Evolutionary conservation across 2,329 filamentous ascomycete genomes (phyloP), one percentile per base, ranked within the genome.

Genomic region (Thelonectria discophora): DNA sequence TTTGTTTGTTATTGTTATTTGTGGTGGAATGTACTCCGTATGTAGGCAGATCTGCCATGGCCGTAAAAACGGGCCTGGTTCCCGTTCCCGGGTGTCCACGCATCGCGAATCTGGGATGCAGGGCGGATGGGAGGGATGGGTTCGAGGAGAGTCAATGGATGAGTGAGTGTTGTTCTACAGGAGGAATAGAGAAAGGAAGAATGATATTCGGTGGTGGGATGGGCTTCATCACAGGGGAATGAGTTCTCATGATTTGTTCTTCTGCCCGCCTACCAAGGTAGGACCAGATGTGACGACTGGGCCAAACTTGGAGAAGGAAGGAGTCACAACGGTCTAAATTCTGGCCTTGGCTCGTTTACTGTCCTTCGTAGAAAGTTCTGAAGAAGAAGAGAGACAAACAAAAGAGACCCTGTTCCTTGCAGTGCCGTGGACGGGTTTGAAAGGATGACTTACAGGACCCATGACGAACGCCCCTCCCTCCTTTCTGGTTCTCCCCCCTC

Each of bases 31-130:
- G 21, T 24, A 24, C 6, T n/a, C n/a, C n/a, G 21, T 24, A 24
- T 7, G 40, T 30, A 30, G 27, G 42, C 42, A 61, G 65, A 71
- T 69, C 68, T 70, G 58, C 50, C 59, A 65, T 63, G 69, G 69
- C 48, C 66, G 57, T 58, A 20, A 65, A 39, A 69, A 69, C 54
- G 64, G 69, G 69, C 66, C 68, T 58, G 20, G 42, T 45, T 45
- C 42, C 58, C 42, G 42, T 45, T 45, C 42, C 58, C 40, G 50
- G 55, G 20, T 60, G 62, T 68, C 69, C 61, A 59, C 43, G 56
- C 59, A 65, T 68, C 66, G 69, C 56, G 63, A 63, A 72, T 72
- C 69, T 72, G 48, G 60, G 65, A 57, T 63, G 65, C 53, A 65
- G 53, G 34, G 27, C 24, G 40, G 45, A 50, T 53, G 42, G 18